Evolutionary conservation across 305 asterid genomes (phyloP).

Genomic region (Salvia sclarea): DNA sequence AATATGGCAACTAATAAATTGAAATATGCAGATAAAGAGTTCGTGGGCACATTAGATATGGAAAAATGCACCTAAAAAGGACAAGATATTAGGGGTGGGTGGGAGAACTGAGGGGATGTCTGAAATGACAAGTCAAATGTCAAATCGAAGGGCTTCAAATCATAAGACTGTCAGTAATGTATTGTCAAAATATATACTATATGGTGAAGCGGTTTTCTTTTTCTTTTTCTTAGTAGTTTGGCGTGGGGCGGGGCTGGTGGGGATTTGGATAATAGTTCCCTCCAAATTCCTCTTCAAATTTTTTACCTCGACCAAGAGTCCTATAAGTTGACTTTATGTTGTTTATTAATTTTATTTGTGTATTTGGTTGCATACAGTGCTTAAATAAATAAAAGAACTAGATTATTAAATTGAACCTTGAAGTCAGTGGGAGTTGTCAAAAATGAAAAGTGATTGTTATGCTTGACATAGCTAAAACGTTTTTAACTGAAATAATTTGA

Average conservation of each 20-base stretch:
- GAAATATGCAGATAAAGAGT: neutral
- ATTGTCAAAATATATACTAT: conserved; percentile 38
- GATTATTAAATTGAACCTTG: no score
- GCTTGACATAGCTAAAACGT: no score
- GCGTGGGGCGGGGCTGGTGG: no score
- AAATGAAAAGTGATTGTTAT: no score
- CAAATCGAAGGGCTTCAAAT: conserved; percentile 60
- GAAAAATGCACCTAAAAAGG: conserved; percentile 18
- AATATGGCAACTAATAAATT: conserved; percentile 15
- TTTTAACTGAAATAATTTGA: no score
- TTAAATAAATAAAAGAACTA: no score
- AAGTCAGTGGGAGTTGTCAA: no score
- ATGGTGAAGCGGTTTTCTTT: neutral
- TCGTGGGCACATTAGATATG: conserved; percentile 21
- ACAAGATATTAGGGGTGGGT: neutral
- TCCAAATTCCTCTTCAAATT: neutral
- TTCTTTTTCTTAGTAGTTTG: neutral
- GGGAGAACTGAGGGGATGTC: conserved; percentile 14
- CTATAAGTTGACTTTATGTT: neutral
- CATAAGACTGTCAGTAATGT: conserved; percentile 62
- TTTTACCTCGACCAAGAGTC: neutral
- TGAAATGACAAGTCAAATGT: conserved; percentile 69
- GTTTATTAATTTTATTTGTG: no score
- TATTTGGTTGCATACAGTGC: no score
- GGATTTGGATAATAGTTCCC: neutral